Evolutionary conservation across 1,284 basidiomycete species (phyloP), one percentile per base, ranked within the genome.

Genomic region (Leccinum brunneo-olivaceum): DNA sequence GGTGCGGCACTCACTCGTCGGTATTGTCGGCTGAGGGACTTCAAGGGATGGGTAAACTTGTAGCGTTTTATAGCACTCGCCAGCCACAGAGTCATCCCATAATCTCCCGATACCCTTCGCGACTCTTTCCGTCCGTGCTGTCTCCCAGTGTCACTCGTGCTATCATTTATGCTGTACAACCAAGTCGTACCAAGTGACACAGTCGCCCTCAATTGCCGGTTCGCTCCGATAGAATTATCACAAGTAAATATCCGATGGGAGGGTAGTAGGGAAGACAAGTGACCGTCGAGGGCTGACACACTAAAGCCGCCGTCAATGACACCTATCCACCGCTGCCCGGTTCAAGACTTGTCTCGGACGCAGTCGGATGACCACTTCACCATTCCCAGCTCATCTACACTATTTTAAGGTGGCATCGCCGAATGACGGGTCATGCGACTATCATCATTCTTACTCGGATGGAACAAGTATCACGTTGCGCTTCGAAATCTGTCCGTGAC

Each of bases 31-130:
- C 10, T 38, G 35, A 47, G 41, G 34, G 41, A 34, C 29, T 19
- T 33, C 25, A 15, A 39, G 36, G n/a, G n/a, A n/a, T n/a, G n/a
- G n/a, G 42, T 34, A 19, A 38, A 34, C n/a, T n/a, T n/a, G 39
- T 43, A 51, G 44, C 48, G 43, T 36, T 66, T 62, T 62, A 62
- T 66, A 65, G 50, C 48, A 20, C 37, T 39, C 34, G 52, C 42
- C 45, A 58, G 55, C 55, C 62, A 59, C 54, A 21, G 37, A 62
- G 68, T 37, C 43, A 57, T 73, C 56, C 71, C 71, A 65, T 61
- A 58, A 64, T 62, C 56, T 52, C 58, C 70, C 69, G 61, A 52
- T 42, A 5, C 6, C 30, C 33, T 32, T 33, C 51, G 37, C 56
- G 57, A 52, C 39, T 62, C 60, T 36, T 41, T 45, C 56, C 59